These are phyloP conservation scores for Claviceps africana DNA, from an alignment of 2,329 filamentous ascomycete species.

Conservation along the genomic window DNA sequence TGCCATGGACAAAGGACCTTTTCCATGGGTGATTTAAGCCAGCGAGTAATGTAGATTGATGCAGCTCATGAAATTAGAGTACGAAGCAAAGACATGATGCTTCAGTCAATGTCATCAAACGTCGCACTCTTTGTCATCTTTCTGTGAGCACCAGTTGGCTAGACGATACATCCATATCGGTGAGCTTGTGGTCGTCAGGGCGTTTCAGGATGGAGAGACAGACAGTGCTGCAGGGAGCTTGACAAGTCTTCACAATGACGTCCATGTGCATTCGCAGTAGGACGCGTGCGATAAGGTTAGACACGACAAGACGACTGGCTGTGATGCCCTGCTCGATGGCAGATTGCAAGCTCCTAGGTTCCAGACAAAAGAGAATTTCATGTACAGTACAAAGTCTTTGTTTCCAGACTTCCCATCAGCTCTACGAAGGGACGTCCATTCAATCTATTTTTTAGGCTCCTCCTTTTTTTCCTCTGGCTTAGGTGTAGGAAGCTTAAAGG, in stretches of 20 bases:
- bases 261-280: not conserved
- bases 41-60: slow-evolving; percentile 2
- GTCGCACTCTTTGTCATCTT: not conserved
- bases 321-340: not conserved
- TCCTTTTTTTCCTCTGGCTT: slow-evolving; percentile 89
- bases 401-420: not conserved
- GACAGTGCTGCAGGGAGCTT: not conserved
- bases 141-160: not conserved
- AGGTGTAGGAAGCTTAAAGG: slow-evolving; percentile 86
- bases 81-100: not conserved
- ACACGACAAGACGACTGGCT: not conserved
- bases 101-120: not conserved
- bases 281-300: not conserved
- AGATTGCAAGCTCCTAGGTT: slow-evolving; percentile 1
- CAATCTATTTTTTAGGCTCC: slow-evolving; percentile 74
- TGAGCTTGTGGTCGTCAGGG: not conserved
- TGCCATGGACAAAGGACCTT: not conserved
- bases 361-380: slow-evolving; percentile 3
- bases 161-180: not conserved
- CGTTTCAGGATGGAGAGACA: not conserved
- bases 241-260: not conserved
- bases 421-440: not conserved
- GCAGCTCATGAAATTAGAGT: slow-evolving; percentile 12
- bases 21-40: not conserved
- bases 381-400: slow-evolving; percentile 6